Evolutionary conservation across 2,329 filamentous ascomycete species (phyloP), one percentile per base, ranked within the genome.

Genomic region (Arthrobotrys pseudoclavata): DNA sequence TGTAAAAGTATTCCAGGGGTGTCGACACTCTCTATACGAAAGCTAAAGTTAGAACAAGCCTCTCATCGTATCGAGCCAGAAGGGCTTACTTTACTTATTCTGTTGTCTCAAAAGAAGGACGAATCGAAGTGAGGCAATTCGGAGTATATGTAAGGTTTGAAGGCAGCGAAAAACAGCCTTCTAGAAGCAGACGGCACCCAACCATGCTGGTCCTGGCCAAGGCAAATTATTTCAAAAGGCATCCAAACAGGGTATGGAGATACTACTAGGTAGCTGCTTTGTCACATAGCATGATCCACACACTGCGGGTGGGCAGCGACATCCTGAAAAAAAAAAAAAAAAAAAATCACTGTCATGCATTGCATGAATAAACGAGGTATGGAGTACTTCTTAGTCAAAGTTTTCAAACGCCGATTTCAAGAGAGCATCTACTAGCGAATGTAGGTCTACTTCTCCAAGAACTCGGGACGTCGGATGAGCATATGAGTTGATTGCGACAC

Each of bases 181-280:
- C 74, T 77, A 48, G 74, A 77, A 71, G 74, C 61, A 77, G 53
- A 64, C 29, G 47, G 71, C 34, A 57, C 61, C 42, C 48, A 52
- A 26, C 45, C 62, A 29, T 29, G 52, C 48, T 37, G 40, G 48
- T 22, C 67, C 55, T 15, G 15, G 67, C 67, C 45, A 61, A 67
- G 50, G 22, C 29, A 48, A 64, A 67, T 76, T 70, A 66, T 67
- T 70, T 64, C 55, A 69, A 69, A 40, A 77, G 67, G 67, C 67
- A 63, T 68, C 67, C 74, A 71, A 67, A 66, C 57, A 69, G 53
- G 57, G 50, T 62, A 70, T 67, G 24, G 60, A 63, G 47, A 55
- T 66, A 60, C 26, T 69, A 26, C 67, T 77, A 77, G 74, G 74
- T 77, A 77, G 61, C 74, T 53, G 61, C 45, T 48, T 66, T 67